Evolutionary conservation across 805 yeast species (phyloP).

Genomic region (Torulaspora quercuum): DNA sequence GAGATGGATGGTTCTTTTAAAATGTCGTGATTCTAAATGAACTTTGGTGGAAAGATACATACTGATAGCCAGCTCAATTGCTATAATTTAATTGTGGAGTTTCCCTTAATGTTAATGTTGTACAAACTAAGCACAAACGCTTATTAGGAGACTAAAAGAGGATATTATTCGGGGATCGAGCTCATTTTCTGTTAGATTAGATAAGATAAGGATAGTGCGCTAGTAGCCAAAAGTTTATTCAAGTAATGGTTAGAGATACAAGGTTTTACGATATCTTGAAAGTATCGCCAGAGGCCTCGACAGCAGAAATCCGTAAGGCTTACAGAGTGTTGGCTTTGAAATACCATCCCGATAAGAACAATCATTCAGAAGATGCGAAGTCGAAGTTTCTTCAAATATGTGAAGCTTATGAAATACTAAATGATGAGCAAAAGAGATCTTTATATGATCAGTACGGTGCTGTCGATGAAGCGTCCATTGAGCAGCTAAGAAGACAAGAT

Average conservation of each 20-base stretch:
- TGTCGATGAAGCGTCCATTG: slow-evolving; percentile 22
- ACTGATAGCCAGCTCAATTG: too few relatives aligned
- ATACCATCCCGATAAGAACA: slow-evolving; percentile 66
- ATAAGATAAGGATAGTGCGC: slow-evolving; percentile 1
- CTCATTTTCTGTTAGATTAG: too few relatives aligned
- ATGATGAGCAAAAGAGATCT: slow-evolving; percentile 43
- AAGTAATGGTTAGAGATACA: slow-evolving; percentile 12
- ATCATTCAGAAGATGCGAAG: slow-evolving; percentile 47
- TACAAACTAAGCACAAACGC: too few relatives aligned
- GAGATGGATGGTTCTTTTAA: too few relatives aligned
- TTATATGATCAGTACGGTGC: slow-evolving; percentile 54
- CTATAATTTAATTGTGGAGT: too few relatives aligned
- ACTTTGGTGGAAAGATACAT: too few relatives aligned
- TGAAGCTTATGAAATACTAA: slow-evolving; percentile 62
- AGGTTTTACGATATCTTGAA: slow-evolving; percentile 56
- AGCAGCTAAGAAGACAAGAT: slow-evolving; percentile 15
- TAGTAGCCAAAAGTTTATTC: neutral
- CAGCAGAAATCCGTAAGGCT: slow-evolving; percentile 51
- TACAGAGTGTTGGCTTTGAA: slow-evolving; percentile 49
- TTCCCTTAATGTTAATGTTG: too few relatives aligned
- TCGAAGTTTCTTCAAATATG: slow-evolving; percentile 59
- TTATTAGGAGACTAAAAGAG: neutral
- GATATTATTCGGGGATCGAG: neutral
- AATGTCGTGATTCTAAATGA: too few relatives aligned
- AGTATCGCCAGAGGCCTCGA: slow-evolving; percentile 45